Base-by-base conservation (phyloP, 2,329 filamentous ascomycete genomes). In the Xylariaceae sp. region DNA sequence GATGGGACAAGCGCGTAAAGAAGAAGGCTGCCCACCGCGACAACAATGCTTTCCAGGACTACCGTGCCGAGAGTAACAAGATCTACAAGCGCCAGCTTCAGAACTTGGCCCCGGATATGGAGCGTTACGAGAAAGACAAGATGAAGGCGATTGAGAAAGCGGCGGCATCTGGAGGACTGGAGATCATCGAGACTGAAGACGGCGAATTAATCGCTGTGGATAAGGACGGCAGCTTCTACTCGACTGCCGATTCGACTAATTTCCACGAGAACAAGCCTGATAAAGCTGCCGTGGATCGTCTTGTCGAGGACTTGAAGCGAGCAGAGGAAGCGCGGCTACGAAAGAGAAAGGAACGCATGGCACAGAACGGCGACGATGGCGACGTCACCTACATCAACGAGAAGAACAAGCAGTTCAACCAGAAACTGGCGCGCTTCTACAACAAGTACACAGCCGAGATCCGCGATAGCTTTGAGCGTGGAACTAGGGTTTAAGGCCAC, bases 371-470 rank as follows among this genome's bases (percentile, higher is more conserved):
- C 60, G 92, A 96, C 64, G 89, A 92, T 52, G 88, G 86, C 34
- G 94, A 99, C 75, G 89, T 97, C 68, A 97, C 93, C 6, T 97
- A 96, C 76, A 99, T 99, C 83, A 99, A 99, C 77, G 92, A 97
- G 77, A 97, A 99, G 88, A 99, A 99, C 82, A 97, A 97, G 82
- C 92, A 97, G 81, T 99, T 99, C 80, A 99, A 99, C 85, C 87
- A 96, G 79, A 97, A 99, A 79, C 80, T 99, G 74, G 82, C 88
- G 56, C 82, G 94, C 66, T 99, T 97, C 78, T 99, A 99, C 77
- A 94, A 99, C 78, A 96, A 96, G 80, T 99, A 99, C 75, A 99
- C 94, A 51, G 86, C 89, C 37, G 94, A 99, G 74, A 97, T 99
- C 69, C 82, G 94, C 72, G 94, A 99, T 72, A 97, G 89, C 75